A percentile compares a stretch with the other conserved stretches of the same genome.
These are phyloP conservation scores for Seminavis robusta DNA, from an alignment of 108 stramenopile genomes.

Conservation along the genomic window DNA sequence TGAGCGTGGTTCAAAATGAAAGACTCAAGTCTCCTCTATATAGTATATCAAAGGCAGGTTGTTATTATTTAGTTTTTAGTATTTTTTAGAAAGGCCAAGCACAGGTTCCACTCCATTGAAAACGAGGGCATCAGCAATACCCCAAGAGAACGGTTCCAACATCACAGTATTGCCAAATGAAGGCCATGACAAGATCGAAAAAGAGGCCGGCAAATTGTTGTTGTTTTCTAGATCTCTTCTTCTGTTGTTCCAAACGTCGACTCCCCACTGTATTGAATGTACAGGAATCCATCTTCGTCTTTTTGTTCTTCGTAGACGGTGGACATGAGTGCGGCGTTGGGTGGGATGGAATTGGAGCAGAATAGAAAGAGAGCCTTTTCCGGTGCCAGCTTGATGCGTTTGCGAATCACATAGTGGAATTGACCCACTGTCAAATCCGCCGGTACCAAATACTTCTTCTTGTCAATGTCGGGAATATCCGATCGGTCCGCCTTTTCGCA, in stretches of 20 bases:
- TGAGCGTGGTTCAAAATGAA: too few relatives aligned
- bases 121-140: too few relatives aligned
- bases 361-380: constrained; percentile 90
- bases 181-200: too few relatives aligned
- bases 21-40: too few relatives aligned
- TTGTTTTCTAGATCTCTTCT: too few relatives aligned
- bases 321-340: constrained; percentile 93
- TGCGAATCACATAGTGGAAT: constrained; percentile 98
- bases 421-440: constrained; percentile 96
- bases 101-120: too few relatives aligned
- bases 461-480: constrained; percentile 99
- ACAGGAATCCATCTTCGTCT: constrained; percentile 97
- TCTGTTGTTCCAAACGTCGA: constrained; percentile 86
- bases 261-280: constrained; percentile 98
- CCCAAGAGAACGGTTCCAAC: too few relatives aligned
- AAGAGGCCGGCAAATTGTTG: too few relatives aligned
- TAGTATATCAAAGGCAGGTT: too few relatives aligned
- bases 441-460: constrained; percentile 97
- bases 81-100: too few relatives aligned
- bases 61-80: too few relatives aligned
- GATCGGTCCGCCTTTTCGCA: constrained; percentile 95
- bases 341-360: constrained; percentile 88
- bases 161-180: too few relatives aligned
- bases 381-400: constrained; percentile 93
- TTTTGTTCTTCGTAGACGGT: constrained; percentile 96